Percentiles rank a stretch among this genome's conserved stretches.
phyloP scores from a whole-genome alignment of 2,329 filamentous ascomycete species.

The Biscogniauxia mediterranea region DNA sequence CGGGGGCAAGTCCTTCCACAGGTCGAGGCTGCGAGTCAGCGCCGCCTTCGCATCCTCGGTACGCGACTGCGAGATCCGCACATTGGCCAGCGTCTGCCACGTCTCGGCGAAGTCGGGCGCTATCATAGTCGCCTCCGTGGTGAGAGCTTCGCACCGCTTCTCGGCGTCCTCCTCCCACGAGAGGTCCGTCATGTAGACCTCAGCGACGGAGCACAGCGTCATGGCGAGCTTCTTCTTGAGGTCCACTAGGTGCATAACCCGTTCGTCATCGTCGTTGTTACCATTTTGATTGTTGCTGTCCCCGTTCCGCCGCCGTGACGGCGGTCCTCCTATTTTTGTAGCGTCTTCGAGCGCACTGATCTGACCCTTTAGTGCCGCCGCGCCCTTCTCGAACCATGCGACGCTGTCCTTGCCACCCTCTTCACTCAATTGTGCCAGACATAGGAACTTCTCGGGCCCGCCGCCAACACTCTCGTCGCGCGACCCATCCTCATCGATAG shows the following conservation, averaged over 20 bases:
- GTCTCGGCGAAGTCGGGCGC: slow-evolving; percentile 80
- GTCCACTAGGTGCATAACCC: slow-evolving; percentile 50
- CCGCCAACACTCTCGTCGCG: slow-evolving; percentile 71
- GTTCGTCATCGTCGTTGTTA: slow-evolving; percentile 27
- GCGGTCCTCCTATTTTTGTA: slow-evolving; percentile 24
- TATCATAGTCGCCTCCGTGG: slow-evolving; percentile 86
- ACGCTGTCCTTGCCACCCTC: slow-evolving; percentile 66
- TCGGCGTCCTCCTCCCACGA: slow-evolving; percentile 93
- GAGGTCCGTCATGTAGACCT: slow-evolving; percentile 99
- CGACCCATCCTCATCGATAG: slow-evolving; percentile 72
- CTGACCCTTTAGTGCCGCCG: slow-evolving; percentile 67
- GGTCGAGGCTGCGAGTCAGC: slow-evolving; percentile 71
- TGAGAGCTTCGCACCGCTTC: slow-evolving; percentile 77
- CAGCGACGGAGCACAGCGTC: slow-evolving; percentile 88
- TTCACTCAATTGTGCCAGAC: slow-evolving; percentile 85
- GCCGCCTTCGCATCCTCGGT: slow-evolving; percentile 77
- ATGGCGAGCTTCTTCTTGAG: slow-evolving; percentile 81
- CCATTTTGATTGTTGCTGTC: too few relatives aligned
- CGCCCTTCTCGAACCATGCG: slow-evolving; percentile 67
- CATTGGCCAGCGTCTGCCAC: slow-evolving; percentile 92
- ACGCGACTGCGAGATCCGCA: slow-evolving; percentile 84
- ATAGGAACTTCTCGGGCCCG: slow-evolving; percentile 90
- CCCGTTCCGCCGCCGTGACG: not conserved
- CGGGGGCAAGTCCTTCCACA: slow-evolving; percentile 79
- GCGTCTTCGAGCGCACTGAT: slow-evolving; percentile 61